Base-by-base conservation (phyloP, 371 early-diverging fungal genomes). In the Circinella minor region DNA sequence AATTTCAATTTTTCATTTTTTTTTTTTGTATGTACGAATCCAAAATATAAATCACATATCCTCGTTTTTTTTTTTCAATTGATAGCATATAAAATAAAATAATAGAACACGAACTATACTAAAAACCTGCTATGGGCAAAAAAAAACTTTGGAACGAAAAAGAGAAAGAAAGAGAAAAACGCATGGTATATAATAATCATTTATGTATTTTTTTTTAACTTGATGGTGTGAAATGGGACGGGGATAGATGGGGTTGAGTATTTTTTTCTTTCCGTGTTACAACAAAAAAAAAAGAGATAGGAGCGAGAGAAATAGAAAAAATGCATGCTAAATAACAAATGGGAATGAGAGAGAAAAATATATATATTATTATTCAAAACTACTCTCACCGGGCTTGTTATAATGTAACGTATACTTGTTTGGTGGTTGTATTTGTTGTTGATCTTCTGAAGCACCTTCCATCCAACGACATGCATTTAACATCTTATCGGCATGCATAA, bases 401-500 rank as follows among this genome's bases (percentile, higher is more conserved):
- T 66, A 66, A 66, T 66, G 55, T 18, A 66, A 36, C 66, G 79
- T 80, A 74, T 78, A 82, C 65, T 82, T 78, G 68, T 77, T 82
- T 11, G 66, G 68, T 67, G 65, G 70, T 48, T 46, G 38, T 61
- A 38, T 4, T 55, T 37, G 66, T 39, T 66, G 68, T n/a, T 68
- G 64, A 5, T 65, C 62, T 14, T 47, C 36, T 46, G n/a, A 43
- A 10, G 70, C 69, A 4, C 59, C 20, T 18, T 66, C 83, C 18
- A 59, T 46, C 10, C 75, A 63, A 48, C 75, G 76, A 65, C 81
- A 83, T 1, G 84, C 79, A 9, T 36, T 61, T 43, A 83, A 20
- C 80, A 83, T 79, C 37, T 79, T 81, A 13, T 79, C 73, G 17
- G 80, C 84, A 15, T 67, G 66, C 11, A 75, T 48, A 60, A 83